phyloP scores from a whole-genome alignment of 2,329 filamentous ascomycete genomes.

The Pseudomassariella vexata region DNA sequence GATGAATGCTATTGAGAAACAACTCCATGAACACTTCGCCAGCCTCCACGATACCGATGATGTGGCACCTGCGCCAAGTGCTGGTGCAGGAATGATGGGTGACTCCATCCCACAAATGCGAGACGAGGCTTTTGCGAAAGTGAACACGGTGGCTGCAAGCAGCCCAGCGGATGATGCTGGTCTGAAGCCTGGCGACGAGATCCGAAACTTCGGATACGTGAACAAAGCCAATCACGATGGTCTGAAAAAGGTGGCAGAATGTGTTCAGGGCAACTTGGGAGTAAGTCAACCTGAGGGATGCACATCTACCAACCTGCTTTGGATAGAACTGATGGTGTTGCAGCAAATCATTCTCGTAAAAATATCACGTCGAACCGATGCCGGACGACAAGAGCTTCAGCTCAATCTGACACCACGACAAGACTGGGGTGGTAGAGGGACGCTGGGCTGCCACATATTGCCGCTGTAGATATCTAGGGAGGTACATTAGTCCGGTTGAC shows the following conservation, averaged over 20 bases:
- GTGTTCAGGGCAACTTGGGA: constrained; percentile 83
- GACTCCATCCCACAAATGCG: constrained; percentile 28
- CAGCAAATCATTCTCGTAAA: constrained; percentile 69
- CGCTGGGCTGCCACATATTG: constrained; percentile 86
- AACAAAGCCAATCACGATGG: constrained; percentile 82
- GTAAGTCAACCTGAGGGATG: constrained; percentile 59
- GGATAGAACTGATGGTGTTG: constrained; percentile 8
- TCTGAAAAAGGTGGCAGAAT: constrained; percentile 79
- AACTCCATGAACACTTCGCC: constrained; percentile 89
- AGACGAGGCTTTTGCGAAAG: constrained; percentile 69
- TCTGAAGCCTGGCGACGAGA: constrained; percentile 71
- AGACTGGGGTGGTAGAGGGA: constrained; percentile 84
- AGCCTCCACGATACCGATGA: constrained; percentile 50
- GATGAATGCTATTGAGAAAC: constrained; percentile 77
- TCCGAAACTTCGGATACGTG: constrained; percentile 80
- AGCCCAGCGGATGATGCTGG: constrained; percentile 84
- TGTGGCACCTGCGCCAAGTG: constrained; percentile 17
- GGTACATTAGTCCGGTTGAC: too few relatives aligned
- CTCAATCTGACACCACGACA: constrained; percentile 69
- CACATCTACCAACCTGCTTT: too few relatives aligned
- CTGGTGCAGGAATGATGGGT: constrained; percentile 19
- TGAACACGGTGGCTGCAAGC: constrained; percentile 72
- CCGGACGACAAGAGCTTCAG: constrained; percentile 50
- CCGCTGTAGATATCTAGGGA: too few relatives aligned
- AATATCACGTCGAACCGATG: constrained; percentile 44